Conservation (phyloP, 78 protist genomes). For the Dictyostelium intermedium region DNA sequence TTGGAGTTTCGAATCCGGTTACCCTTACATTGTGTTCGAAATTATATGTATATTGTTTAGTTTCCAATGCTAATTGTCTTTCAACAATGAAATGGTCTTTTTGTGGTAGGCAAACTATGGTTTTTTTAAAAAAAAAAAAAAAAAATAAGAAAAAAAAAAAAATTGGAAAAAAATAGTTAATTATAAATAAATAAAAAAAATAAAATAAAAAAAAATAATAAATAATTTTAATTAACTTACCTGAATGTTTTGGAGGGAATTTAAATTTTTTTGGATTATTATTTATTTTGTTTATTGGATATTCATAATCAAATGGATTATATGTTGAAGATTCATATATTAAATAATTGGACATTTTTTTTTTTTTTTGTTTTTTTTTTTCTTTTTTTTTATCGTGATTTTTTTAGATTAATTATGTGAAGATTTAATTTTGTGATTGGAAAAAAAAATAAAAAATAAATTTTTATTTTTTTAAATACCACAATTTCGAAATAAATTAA, state of each 20-base stretch:
- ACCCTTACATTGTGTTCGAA: neutral
- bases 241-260: neutral
- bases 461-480: neutral
- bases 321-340: neutral
- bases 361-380: neutral
- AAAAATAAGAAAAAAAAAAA: no score
- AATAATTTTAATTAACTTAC: neutral
- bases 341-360: neutral
- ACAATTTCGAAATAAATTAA: neutral
- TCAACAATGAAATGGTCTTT: slow-evolving; percentile 44
- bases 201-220: no score
- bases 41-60: slow-evolving; percentile 1
- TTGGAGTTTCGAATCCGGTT: neutral
- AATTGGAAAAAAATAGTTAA: no score
- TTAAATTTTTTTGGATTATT: neutral
- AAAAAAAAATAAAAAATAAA: no score
- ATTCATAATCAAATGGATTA: neutral
- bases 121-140: neutral
- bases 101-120: slow-evolving; percentile 46
- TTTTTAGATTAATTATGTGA: neutral
- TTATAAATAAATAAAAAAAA: no score
- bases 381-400: neutral
- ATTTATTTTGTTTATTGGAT: neutral
- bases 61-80: slow-evolving; percentile 19
- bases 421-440: neutral